Evolutionary conservation across 1,139 yeast genomes (phyloP).

Genomic region (Blastobotrys ciferrii): DNA sequence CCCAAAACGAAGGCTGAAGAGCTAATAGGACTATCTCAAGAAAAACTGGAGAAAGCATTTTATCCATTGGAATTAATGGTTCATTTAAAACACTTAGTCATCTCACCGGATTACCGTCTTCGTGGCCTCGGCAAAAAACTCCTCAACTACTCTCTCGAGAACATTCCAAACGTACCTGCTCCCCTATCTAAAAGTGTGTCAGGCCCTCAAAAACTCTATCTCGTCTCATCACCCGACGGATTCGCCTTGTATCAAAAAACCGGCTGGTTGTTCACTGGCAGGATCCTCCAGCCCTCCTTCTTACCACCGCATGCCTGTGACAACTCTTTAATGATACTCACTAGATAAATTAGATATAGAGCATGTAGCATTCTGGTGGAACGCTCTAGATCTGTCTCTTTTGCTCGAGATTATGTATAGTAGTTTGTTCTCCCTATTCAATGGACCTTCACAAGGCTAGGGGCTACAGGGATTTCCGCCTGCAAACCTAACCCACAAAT

Average conservation of each 20-base stretch:
- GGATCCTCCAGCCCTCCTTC: background rate
- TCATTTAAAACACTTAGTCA: background rate
- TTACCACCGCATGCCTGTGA: background rate
- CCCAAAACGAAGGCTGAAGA: no score
- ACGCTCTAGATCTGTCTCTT: no score
- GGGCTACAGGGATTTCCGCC: no score
- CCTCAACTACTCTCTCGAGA: slow-evolving; percentile 7
- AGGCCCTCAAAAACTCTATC: slow-evolving; percentile 1
- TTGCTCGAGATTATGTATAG: no score
- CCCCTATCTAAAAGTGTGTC: slow-evolving; percentile 3
- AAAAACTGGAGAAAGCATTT: background rate
- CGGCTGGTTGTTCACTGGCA: background rate
- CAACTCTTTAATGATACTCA: background rate
- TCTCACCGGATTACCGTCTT: slow-evolving; percentile 13
- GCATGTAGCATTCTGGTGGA: no score
- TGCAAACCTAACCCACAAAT: no score
- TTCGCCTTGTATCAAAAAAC: background rate
- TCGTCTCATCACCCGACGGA: background rate
- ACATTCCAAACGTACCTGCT: slow-evolving; percentile 7
- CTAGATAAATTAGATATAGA: no score
- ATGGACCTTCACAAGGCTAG: no score
- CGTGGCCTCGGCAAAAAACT: slow-evolving; percentile 11
- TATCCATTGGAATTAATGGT: slow-evolving; percentile 3
- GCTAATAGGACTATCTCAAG: background rate
- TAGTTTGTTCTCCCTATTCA: no score